Percentiles rank a stretch among this genome's conserved stretches.
Evolutionary conservation across 352 stramenopile genomes (phyloP).

Genomic region (Thraustochytrium striatum): DNA sequence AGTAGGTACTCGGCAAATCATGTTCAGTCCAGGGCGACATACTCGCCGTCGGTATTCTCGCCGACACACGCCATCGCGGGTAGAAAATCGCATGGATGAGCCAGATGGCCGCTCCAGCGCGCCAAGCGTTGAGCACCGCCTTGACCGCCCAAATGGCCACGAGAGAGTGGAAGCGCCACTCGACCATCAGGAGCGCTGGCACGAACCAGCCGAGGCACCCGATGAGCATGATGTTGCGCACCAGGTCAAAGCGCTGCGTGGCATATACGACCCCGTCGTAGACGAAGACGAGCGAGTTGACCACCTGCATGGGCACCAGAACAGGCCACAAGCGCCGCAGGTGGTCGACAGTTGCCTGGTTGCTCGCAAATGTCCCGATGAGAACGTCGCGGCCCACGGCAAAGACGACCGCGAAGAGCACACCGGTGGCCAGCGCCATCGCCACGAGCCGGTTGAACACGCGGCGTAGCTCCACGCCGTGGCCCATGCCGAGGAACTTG

Average conservation of each 20-base stretch:
- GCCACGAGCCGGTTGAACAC: conserved; percentile 38
- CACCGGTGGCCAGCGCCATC: background rate
- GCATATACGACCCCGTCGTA: conserved; percentile 50
- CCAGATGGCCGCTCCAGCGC: background rate
- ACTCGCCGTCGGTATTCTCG: no score
- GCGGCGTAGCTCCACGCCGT: background rate
- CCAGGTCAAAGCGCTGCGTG: conserved; percentile 43
- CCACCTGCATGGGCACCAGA: conserved; percentile 29
- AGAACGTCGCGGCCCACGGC: background rate
- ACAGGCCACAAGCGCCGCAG: conserved; percentile 36
- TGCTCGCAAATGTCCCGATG: background rate
- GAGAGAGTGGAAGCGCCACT: conserved; percentile 5
- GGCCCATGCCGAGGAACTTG: conserved; percentile 24
- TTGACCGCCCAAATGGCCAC: conserved; percentile 16
- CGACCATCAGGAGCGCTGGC: background rate
- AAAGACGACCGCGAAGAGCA: conserved; percentile 38
- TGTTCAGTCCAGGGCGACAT: no score
- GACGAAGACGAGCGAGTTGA: conserved; percentile 46
- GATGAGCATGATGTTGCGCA: conserved; percentile 48
- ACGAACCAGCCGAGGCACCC: conserved; percentile 20
- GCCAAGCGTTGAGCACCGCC: conserved; percentile 14
- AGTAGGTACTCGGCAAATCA: no score
- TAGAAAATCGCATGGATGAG: conserved; percentile 37
- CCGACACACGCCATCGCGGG: background rate
- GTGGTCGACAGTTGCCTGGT: background rate